phyloP scores from a whole-genome alignment of 371 early-diverging fungal species.

The Apophysomyces elegans region DNA sequence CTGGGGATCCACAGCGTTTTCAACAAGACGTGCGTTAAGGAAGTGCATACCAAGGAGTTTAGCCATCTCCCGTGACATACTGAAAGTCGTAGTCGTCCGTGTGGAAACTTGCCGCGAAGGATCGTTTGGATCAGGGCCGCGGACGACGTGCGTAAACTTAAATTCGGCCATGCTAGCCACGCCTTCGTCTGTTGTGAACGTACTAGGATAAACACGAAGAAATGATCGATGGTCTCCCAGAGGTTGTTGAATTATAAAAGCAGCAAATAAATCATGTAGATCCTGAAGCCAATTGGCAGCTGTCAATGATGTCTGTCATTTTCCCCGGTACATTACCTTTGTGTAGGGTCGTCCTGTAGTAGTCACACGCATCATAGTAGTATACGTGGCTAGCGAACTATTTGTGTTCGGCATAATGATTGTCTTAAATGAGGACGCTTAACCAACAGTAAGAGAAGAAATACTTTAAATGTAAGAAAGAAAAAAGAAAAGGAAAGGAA shows the following conservation, averaged over 20 bases:
- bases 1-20: constrained; percentile 52
- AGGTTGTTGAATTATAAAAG: constrained; percentile 45
- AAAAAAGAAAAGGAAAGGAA: constrained; percentile 4
- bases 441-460: constrained; percentile 4
- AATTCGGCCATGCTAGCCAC: constrained; percentile 50
- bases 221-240: constrained; percentile 48
- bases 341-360: constrained; percentile 37
- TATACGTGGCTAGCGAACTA: constrained; percentile 24
- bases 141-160: constrained; percentile 57
- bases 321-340: constrained; percentile 24
- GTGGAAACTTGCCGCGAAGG: constrained; percentile 50
- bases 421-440: not conserved
- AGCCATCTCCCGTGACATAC: constrained; percentile 57
- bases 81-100: constrained; percentile 55
- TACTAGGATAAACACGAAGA: constrained; percentile 57
- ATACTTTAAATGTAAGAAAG: constrained; percentile 1
- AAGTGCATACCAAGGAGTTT: constrained; percentile 59
- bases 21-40: constrained; percentile 59
- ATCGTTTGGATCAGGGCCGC: constrained; percentile 52
- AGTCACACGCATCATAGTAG: constrained; percentile 38
- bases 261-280: constrained; percentile 50
- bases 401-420: constrained; percentile 20
- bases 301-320: not conserved
- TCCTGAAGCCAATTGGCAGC: constrained; percentile 28
- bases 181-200: constrained; percentile 65